Conservation (phyloP, 345 rosid species). For the Moricandia arvensis region DNA sequence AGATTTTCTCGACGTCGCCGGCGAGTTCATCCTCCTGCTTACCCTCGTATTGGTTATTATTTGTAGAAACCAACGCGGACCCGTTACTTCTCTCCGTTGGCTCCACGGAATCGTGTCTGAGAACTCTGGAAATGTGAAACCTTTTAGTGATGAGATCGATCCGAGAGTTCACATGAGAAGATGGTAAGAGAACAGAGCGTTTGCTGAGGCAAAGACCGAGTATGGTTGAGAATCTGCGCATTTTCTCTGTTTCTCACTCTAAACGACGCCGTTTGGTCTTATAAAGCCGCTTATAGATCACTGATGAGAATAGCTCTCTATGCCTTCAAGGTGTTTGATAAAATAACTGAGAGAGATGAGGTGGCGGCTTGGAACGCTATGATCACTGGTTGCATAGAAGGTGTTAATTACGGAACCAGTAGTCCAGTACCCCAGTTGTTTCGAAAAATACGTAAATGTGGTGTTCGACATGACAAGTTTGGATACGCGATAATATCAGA, state of each 20-base stretch:
- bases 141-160: conserved; percentile 6
- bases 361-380: too few species aligned
- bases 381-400: too few species aligned
- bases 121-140: conserved; percentile 24
- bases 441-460: too few species aligned
- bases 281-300: too few species aligned
- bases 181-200: conserved; percentile 15
- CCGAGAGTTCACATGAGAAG: conserved; percentile 5
- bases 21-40: conserved; percentile 58
- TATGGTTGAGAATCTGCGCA: conserved; percentile 20
- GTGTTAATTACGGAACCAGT: too few species aligned
- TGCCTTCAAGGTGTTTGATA: too few species aligned
- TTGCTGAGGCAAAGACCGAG: conserved; percentile 12
- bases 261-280: conserved; percentile 8
- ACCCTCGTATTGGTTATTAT: conserved; percentile 5
- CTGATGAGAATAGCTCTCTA: too few species aligned
- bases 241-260: conserved; percentile 10
- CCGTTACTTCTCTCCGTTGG: conserved; percentile 28
- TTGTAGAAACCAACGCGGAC: conserved; percentile 47
- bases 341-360: too few species aligned
- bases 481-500: conserved; percentile 50
- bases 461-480: too few species aligned
- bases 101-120: neutral
- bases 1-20: conserved; percentile 75
- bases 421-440: too few species aligned